Evolutionary conservation across 352 stramenopile genomes (phyloP).

Genomic region (Phytophthora pseudosyringae): DNA sequence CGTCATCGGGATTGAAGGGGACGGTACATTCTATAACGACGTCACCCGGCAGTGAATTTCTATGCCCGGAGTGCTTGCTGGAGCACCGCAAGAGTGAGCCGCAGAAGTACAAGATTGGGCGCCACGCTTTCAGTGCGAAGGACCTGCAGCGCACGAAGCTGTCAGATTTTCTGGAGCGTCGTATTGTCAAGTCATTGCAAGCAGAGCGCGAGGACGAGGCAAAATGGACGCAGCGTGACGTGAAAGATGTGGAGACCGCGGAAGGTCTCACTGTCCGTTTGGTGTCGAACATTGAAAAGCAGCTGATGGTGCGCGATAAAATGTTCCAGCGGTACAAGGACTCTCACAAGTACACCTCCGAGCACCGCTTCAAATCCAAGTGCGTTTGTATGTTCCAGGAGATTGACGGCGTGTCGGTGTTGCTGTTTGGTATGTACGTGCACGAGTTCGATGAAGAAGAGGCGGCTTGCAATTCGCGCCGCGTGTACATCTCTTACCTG

Average conservation of each 20-base stretch:
- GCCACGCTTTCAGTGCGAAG: conserved; percentile 94
- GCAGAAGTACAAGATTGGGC: conserved; percentile 79
- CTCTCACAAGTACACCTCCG: conserved; percentile 87
- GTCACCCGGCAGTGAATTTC: conserved; percentile 82
- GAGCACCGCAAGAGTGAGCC: conserved; percentile 86
- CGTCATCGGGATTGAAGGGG: conserved; percentile 36
- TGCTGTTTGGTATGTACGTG: conserved; percentile 99
- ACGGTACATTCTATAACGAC: conserved; percentile 77
- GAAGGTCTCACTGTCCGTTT: conserved; percentile 94
- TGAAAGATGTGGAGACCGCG: conserved; percentile 92
- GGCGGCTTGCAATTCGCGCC: conserved; percentile 93
- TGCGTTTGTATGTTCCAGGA: conserved; percentile 99
- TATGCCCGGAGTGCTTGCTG: conserved; percentile 96
- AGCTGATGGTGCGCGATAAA: conserved; percentile 94
- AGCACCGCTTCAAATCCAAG: conserved; percentile 96
- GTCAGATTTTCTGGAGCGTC: conserved; percentile 94
- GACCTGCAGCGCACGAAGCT: conserved; percentile 95
- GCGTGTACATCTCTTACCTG: conserved; percentile 99
- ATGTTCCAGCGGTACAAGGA: conserved; percentile 96
- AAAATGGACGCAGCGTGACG: conserved; percentile 77
- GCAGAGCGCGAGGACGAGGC: conserved; percentile 88
- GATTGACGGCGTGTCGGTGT: conserved; percentile 98
- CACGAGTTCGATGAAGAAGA: conserved; percentile 99
- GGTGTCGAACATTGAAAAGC: conserved; percentile 97
- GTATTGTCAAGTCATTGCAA: conserved; percentile 91